These are phyloP conservation scores for Kodamaea ohmeri DNA, from an alignment of 1,139 yeast species.

Conservation along the genomic window DNA sequence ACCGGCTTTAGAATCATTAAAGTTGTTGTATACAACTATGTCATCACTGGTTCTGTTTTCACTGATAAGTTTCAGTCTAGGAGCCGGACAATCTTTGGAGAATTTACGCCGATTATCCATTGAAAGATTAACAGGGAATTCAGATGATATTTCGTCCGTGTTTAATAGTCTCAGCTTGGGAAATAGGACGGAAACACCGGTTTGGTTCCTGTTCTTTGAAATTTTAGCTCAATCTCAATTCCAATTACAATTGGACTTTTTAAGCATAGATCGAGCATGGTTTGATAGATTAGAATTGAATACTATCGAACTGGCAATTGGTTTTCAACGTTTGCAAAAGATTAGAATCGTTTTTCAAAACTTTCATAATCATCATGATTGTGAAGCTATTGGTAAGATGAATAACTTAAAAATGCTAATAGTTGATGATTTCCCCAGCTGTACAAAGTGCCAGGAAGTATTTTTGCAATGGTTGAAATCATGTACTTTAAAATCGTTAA, in stretches of 20 bases:
- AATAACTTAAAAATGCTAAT: neutral
- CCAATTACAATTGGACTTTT: neutral
- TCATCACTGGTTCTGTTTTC: conserved; percentile 1
- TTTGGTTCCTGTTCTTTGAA: conserved; percentile 1
- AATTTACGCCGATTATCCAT: neutral
- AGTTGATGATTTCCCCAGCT: neutral
- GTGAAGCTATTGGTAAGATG: neutral
- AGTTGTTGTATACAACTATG: neutral
- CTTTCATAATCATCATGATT: neutral
- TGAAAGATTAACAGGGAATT: neutral
- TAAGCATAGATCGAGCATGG: neutral
- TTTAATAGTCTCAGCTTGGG: neutral
- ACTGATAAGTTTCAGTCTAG: neutral
- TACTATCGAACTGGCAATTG: neutral
- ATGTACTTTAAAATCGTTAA: neutral
- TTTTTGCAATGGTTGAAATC: neutral
- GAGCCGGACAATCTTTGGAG: neutral
- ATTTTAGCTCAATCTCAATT: neutral
- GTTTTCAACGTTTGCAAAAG: neutral
- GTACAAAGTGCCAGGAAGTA: neutral
- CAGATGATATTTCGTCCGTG: neutral
- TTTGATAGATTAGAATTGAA: neutral
- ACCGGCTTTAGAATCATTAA: neutral
- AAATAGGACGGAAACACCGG: neutral
- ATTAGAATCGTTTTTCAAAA: neutral